Evolutionary conservation across 495 filamentous ascomycete genomes (phyloP).

Genomic region (Podospora pseudocomata): DNA sequence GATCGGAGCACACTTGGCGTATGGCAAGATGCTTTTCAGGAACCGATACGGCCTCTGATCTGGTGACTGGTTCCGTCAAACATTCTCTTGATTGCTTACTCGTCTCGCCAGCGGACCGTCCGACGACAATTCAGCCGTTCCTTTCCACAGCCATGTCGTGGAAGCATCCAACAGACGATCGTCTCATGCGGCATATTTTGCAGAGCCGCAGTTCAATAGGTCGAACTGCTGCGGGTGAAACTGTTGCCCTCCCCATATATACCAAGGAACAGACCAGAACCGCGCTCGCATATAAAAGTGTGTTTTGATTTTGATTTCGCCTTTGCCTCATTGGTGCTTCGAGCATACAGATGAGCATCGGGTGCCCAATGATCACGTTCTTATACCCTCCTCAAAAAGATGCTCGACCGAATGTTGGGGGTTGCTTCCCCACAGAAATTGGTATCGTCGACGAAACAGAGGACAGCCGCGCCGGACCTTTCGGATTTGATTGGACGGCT

Average conservation of each 20-base stretch:
- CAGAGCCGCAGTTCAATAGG: slow-evolving; percentile 3
- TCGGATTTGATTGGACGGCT: slow-evolving; percentile 21
- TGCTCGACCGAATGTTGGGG: slow-evolving; percentile 12
- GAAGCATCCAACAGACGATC: slow-evolving; percentile 15
- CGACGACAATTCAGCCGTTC: slow-evolving; percentile 1
- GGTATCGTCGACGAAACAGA: slow-evolving; percentile 18
- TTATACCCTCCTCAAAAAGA: slow-evolving; percentile 34
- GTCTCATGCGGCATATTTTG: slow-evolving; percentile 20
- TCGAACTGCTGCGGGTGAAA: slow-evolving; percentile 13
- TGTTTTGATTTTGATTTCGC: slow-evolving; percentile 24
- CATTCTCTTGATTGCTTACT: neutral
- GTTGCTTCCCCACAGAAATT: slow-evolving; percentile 19
- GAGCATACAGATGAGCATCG: slow-evolving; percentile 6
- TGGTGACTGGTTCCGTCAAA: neutral
- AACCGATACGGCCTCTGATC: neutral
- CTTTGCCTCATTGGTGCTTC: slow-evolving; percentile 26
- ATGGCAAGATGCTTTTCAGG: neutral
- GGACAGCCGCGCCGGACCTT: slow-evolving; percentile 2
- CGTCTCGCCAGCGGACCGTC: slow-evolving; percentile 1
- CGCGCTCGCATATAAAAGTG: slow-evolving; percentile 11
- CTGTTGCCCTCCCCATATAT: neutral
- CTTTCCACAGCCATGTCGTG: slow-evolving; percentile 16
- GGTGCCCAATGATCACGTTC: slow-evolving; percentile 24
- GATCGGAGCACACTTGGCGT: neutral
- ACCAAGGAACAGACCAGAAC: slow-evolving; percentile 9